These are phyloP conservation scores for Neodidymelliopsis sp. DNA, from an alignment of 2,329 filamentous ascomycete species.

Conservation along the genomic window DNA sequence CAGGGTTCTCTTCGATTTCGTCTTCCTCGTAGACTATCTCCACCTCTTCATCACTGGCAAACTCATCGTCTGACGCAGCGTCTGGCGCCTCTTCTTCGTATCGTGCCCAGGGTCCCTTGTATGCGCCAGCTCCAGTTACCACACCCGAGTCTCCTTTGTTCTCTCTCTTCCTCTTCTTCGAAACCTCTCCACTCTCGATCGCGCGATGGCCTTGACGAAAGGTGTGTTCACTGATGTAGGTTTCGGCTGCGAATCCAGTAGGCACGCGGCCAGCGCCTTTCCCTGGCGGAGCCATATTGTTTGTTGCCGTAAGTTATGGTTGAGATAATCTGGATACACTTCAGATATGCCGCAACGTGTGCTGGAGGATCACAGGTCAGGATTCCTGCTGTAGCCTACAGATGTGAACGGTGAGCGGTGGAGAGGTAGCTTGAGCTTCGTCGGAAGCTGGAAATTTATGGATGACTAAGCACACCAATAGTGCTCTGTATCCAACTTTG, in stretches of 20 bases:
- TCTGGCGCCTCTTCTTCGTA: conserved; percentile 78
- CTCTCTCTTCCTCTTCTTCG: conserved; percentile 83
- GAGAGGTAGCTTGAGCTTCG: conserved; percentile 4
- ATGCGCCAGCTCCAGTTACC: conserved; percentile 85
- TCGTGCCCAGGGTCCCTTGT: conserved; percentile 93
- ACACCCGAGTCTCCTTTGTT: conserved; percentile 83
- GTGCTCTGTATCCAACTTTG: too few relatives aligned
- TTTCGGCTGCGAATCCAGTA: conserved; percentile 88
- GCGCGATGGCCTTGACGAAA: conserved; percentile 89
- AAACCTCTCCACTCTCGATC: conserved; percentile 66
- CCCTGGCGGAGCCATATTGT: conserved; percentile 29
- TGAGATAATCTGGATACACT: too few relatives aligned
- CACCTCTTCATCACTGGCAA: conserved; percentile 71
- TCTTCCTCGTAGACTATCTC: conserved; percentile 80
- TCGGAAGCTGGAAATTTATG: conserved; percentile 17
- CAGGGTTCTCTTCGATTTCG: conserved; percentile 66
- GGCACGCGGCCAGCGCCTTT: conserved; percentile 54
- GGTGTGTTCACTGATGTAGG: conserved; percentile 85
- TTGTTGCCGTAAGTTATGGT: not conserved
- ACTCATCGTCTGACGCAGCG: conserved; percentile 67
- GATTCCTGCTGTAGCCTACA: not conserved
- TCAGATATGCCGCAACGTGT: too few relatives aligned
- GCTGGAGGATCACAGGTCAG: too few relatives aligned
- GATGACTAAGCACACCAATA: conserved; percentile 30
- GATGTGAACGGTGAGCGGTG: not conserved